Evolutionary conservation across 2,329 filamentous ascomycete genomes (phyloP).

Genomic region (Pseudonectria buxi): DNA sequence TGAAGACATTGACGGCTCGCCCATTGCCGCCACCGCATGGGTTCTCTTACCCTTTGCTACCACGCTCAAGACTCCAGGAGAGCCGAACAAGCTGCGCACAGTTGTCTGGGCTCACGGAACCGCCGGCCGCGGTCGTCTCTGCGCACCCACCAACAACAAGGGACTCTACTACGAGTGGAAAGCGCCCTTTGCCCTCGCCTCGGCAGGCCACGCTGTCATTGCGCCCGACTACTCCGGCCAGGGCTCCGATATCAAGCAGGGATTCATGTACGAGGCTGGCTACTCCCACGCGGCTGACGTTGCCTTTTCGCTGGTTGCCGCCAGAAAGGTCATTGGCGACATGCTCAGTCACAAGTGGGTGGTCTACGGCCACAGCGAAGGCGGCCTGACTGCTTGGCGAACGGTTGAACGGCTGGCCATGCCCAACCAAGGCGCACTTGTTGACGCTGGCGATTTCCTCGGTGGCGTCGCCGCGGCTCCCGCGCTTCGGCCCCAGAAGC

Average conservation of each 20-base stretch:
- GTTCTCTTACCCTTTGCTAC: no score
- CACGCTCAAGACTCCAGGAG: no score
- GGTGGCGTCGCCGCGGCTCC: no score
- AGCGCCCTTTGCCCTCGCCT: conserved; percentile 11
- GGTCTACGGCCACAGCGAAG: conserved; percentile 17
- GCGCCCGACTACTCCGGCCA: no score
- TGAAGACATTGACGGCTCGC: no score
- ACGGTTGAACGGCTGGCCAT: conserved; percentile 17
- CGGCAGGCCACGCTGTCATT: conserved; percentile 2
- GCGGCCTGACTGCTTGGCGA: conserved; percentile 18
- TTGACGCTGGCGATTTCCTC: no score
- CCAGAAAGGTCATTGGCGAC: conserved; percentile 6
- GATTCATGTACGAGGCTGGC: conserved; percentile 15
- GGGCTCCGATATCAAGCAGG: conserved; percentile 12
- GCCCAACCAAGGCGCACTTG: not conserved
- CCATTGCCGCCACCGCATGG: no score
- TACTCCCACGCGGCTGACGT: conserved; percentile 14
- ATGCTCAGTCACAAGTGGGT: conserved; percentile 15
- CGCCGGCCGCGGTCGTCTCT: conserved; percentile 12
- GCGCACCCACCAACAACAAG: conserved; percentile 17
- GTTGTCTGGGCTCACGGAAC: conserved; percentile 21
- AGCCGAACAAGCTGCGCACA: not conserved
- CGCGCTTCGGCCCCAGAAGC: no score
- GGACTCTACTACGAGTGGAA: conserved; percentile 16
- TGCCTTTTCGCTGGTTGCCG: conserved; percentile 9